Evolutionary conservation across 2,329 filamentous ascomycete genomes (phyloP).

Genomic region (Orbilia brochopaga): DNA sequence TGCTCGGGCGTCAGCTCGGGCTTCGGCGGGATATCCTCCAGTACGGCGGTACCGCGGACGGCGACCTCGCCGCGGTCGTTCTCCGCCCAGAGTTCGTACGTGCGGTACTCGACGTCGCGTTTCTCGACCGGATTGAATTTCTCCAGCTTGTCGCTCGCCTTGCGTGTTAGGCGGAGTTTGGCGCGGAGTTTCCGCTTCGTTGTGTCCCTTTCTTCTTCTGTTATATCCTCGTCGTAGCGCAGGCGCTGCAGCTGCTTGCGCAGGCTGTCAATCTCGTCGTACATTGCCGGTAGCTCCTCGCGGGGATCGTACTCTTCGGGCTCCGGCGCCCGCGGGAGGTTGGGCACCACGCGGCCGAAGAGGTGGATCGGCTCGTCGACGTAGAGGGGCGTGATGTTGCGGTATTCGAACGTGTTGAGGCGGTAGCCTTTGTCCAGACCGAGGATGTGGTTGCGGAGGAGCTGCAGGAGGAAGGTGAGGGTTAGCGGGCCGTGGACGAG

Average conservation of each 20-base stretch:
- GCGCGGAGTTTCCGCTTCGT: constrained; percentile 15
- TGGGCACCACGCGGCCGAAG: constrained; percentile 65
- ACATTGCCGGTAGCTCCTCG: constrained; percentile 28
- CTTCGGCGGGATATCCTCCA: constrained; percentile 37
- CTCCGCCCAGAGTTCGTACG: constrained; percentile 44
- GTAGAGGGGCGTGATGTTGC: constrained; percentile 81
- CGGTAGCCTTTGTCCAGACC: constrained; percentile 54
- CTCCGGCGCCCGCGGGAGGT: constrained; percentile 14
- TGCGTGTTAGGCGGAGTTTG: not conserved
- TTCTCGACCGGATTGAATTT: constrained; percentile 32
- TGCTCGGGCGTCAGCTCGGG: constrained; percentile 37
- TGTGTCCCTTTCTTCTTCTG: not conserved
- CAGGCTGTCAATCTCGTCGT: constrained; percentile 39
- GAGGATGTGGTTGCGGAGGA: constrained; percentile 66
- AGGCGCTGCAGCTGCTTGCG: constrained; percentile 16
- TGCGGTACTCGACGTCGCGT: constrained; percentile 32
- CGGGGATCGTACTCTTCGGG: constrained; percentile 19
- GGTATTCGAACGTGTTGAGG: constrained; percentile 72
- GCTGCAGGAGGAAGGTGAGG: constrained; percentile 75
- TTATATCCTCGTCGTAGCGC: not conserved
- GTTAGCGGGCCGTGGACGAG: constrained; percentile 88
- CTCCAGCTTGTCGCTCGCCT: constrained; percentile 32
- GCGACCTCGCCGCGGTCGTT: constrained; percentile 34
- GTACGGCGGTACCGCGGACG: constrained; percentile 34
- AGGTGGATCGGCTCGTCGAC: constrained; percentile 73